phyloP scores from a whole-genome alignment of 1,284 basidiomycete species.

The Rhodotorula mucilaginosa region DNA sequence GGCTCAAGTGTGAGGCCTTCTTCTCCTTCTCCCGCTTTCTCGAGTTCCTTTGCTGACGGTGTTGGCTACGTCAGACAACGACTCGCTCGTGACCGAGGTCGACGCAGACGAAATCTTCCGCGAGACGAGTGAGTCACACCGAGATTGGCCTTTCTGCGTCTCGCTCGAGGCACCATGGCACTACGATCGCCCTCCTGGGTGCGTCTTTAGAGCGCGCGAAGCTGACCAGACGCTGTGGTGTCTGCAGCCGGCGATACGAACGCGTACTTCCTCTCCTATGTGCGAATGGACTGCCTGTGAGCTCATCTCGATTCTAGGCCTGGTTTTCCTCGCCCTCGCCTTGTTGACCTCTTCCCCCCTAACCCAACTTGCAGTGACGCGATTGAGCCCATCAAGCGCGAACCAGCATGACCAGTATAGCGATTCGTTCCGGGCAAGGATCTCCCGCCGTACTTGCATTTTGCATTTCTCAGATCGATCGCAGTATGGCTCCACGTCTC shows the following conservation, averaged over 20 bases:
- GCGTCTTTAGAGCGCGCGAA: too few relatives aligned
- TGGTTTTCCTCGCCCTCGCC: background rate
- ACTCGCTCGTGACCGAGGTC: constrained; percentile 72
- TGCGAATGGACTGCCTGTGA: constrained; percentile 29
- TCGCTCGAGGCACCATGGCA: too few relatives aligned
- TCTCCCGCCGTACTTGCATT: too few relatives aligned
- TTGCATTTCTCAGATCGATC: too few relatives aligned
- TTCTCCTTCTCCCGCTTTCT: background rate
- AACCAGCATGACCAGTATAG: background rate
- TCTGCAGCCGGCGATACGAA: constrained; percentile 34
- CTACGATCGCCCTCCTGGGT: too few relatives aligned
- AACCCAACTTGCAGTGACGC: constrained; percentile 11
- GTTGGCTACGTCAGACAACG: constrained; percentile 59
- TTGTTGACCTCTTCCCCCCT: background rate
- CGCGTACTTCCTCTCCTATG: constrained; percentile 39
- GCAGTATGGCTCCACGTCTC: too few relatives aligned
- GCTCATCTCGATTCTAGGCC: background rate
- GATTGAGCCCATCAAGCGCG: constrained; percentile 33
- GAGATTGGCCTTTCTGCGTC: background rate
- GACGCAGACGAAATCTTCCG: constrained; percentile 58
- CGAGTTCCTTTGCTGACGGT: background rate
- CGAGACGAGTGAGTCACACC: constrained; percentile 21
- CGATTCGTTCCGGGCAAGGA: background rate
- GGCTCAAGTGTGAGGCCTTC: constrained; percentile 69
- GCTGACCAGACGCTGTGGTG: background rate